Evolutionary conservation across 2,329 filamentous ascomycete genomes (phyloP).

Genomic region (Aspergillus fumigatiaffinis): DNA sequence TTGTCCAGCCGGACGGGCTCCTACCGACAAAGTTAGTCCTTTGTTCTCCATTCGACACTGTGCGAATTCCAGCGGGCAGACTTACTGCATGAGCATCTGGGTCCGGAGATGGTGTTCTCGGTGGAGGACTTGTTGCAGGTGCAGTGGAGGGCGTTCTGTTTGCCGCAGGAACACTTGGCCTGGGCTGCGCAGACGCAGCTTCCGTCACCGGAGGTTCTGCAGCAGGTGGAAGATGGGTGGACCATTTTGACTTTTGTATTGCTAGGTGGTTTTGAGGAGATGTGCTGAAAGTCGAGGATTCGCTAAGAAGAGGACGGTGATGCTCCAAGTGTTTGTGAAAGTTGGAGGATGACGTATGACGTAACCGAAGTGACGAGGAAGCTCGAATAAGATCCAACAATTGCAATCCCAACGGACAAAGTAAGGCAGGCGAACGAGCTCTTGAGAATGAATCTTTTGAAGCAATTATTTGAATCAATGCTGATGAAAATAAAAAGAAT

Average conservation of each 20-base stretch:
- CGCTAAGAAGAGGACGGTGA: neutral
- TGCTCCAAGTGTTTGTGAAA: neutral
- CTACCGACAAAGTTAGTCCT: slow-evolving; percentile 29
- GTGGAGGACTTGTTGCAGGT: slow-evolving; percentile 69
- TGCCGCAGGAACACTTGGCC: slow-evolving; percentile 79
- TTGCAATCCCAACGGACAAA: neutral
- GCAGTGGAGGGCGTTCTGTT: slow-evolving; percentile 82
- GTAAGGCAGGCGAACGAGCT: neutral
- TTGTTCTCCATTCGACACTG: slow-evolving; percentile 2
- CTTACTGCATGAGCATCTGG: slow-evolving; percentile 77
- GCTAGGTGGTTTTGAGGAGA: neutral
- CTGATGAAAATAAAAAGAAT: neutral
- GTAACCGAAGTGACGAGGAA: neutral
- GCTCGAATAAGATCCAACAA: neutral
- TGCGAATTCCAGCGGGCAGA: slow-evolving; percentile 11
- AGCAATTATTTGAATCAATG: neutral
- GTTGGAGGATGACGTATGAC: slow-evolving; percentile 2
- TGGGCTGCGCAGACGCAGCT: slow-evolving; percentile 57
- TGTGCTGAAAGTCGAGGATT: neutral
- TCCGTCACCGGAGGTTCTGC: slow-evolving; percentile 51
- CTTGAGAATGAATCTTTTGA: neutral
- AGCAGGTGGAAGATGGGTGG: slow-evolving; percentile 53
- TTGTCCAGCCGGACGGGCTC: slow-evolving; percentile 68
- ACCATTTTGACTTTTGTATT: slow-evolving; percentile 34
- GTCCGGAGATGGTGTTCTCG: slow-evolving; percentile 71